Evolutionary conservation across 2,329 filamentous ascomycete genomes (phyloP).

Genomic region (Aspergillus tubingensis): DNA sequence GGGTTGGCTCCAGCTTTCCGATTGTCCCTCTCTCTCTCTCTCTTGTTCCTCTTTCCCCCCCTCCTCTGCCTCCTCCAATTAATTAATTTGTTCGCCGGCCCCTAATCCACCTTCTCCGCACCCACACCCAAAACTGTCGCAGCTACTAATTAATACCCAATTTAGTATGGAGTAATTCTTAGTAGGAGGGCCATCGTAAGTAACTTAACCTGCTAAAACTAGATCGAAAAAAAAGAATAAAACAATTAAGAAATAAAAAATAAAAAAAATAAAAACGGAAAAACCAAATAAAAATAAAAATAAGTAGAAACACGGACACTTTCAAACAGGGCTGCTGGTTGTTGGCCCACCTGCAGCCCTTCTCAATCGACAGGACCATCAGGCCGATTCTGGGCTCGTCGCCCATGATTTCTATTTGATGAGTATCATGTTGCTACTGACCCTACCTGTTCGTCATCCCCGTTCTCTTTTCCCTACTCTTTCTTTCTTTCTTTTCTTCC

Average conservation of each 20-base stretch:
- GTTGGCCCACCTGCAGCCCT: slow-evolving; percentile 19
- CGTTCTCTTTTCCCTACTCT: background rate
- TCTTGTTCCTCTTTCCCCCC: background rate
- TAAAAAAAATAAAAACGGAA: slow-evolving; percentile 5
- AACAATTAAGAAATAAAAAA: background rate
- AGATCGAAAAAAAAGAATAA: too few species aligned
- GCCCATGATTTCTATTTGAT: slow-evolving; percentile 16
- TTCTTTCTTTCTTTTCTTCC: background rate
- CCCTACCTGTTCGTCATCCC: slow-evolving; percentile 8
- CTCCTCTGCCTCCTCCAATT: background rate
- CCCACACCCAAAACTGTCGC: slow-evolving; percentile 6
- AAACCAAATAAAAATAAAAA: slow-evolving; percentile 4
- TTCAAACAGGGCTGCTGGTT: slow-evolving; percentile 18
- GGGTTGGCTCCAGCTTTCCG: slow-evolving; percentile 2
- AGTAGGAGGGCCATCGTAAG: too few species aligned
- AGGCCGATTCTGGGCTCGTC: slow-evolving; percentile 16
- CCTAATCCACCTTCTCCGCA: slow-evolving; percentile 13
- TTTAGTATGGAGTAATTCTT: background rate
- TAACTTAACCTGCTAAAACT: too few species aligned
- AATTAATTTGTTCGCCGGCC: background rate
- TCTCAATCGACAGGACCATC: slow-evolving; percentile 20
- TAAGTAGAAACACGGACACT: slow-evolving; percentile 3
- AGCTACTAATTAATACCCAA: background rate
- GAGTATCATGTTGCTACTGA: slow-evolving; percentile 11
- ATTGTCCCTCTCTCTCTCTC: background rate